Evolutionary conservation across 2,329 filamentous ascomycete species (phyloP), one percentile per base, ranked within the genome.

Genomic region (Biscogniauxia mediterranea): DNA sequence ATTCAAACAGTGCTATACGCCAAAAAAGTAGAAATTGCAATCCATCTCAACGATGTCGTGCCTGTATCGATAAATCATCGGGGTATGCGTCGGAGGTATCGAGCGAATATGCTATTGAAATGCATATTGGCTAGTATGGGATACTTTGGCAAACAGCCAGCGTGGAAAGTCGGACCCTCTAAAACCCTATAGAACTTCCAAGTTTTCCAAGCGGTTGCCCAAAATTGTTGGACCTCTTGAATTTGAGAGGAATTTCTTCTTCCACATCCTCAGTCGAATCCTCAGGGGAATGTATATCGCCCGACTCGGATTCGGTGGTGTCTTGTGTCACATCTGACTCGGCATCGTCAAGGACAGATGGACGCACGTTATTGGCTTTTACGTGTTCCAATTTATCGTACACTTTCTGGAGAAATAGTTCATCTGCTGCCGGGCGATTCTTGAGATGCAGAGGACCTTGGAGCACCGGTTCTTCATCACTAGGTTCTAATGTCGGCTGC

Each of bases 361-460:
- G 83, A 0, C 81, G 74, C 1, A 79, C 76, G 46, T 83, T 79
- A 20, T 79, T 74, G 15, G 77, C 78, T 57, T 76, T 78, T 59
- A 79, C 79, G 51, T 80, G 77, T 60, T 82, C 77, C 2, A 86
- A 76, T 69, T 81, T 85, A 68, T 83, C 77, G 46, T 81, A 79
- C 17, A 86, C 70, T 61, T 75, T 74, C 52, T 75, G 75, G 55
- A 83, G 80, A 64, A 86, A 86, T 21, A 81, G 73, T 65, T 85
- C 83, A 61, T 86, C 84, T 55, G 83, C 78, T 1, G 81, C 81
- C 1, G 83, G 83, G 61, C 83, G 81, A 63, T 86, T 86, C 61
- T 79, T 77, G 46, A 86, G 75, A 75, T 82, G 83, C 55, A 86
- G 66, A 8, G 83, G 84, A 0, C 82, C 83, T 57, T 78, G 81